Base-by-base conservation (phyloP, 805 yeast genomes). In the Metschnikowia colocasiae region DNA sequence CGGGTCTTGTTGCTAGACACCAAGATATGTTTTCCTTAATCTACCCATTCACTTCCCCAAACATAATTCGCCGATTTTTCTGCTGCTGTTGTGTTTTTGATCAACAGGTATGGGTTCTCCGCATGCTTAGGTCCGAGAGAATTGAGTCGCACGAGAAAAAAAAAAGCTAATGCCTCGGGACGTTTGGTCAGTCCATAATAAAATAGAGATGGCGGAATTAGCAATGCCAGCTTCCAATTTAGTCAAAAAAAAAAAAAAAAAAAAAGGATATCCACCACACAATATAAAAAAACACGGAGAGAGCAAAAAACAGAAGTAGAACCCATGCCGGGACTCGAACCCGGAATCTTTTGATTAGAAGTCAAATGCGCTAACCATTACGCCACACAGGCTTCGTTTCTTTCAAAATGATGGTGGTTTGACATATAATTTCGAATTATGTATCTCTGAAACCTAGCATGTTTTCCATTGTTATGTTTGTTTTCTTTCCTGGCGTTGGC, bases 291-390 rank as follows among this genome's bases (percentile, higher is more conserved):
- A 23, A 37, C 7, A 16, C n/a, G n/a, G n/a, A n/a, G n/a, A n/a
- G n/a, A n/a, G n/a, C n/a, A n/a, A n/a, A n/a, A 5, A 8, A 10
- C 44, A 46, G 43, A 45, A 15, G 27, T 3, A 50, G 48, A 54
- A 54, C 56, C 56, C 56, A 54, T 49, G 58, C 58, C 58, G 58
- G 58, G 58, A 54, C 58, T 54, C 58, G 58, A 54, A 54, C 58
- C 58, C 58, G 58, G 58, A 54, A 54, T 54, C 58, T 54, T 54
- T 54, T 54, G 58, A 54, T 54, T 54, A 54, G 58, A 54, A 54
- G 58, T 54, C 58, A 54, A 54, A 54, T 54, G 58, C 58, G 58
- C 58, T 54, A 54, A 54, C 58, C 58, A 54, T 54, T 54, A 54
- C 58, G 58, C 58, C 58, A 54, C 58, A 48, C 58, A 54, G 58